A percentile compares a stretch with the other conserved stretches of the same genome.
These are phyloP conservation scores for Phaeodactylum tricornutum DNA, from an alignment of 108 stramenopile genomes.

Conservation along the genomic window DNA sequence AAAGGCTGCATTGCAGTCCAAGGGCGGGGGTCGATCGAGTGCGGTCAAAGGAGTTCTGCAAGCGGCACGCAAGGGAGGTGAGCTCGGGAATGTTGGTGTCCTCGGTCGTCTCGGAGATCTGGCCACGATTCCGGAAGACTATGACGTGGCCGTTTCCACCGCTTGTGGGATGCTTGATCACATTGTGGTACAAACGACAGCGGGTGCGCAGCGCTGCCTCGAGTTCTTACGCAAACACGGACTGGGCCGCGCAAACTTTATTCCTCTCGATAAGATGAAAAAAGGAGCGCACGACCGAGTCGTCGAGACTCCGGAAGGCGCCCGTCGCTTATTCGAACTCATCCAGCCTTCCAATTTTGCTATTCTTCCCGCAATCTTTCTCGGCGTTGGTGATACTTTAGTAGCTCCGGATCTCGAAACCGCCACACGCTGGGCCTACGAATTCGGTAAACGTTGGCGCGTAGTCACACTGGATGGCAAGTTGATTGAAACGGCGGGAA, in stretches of 20 bases:
- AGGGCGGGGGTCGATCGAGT: constrained; percentile 38
- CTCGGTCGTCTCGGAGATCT: constrained; percentile 96
- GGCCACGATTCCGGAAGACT: constrained; percentile 78
- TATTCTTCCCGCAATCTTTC: constrained; percentile 85
- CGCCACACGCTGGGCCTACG: constrained; percentile 90
- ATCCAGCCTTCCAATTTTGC: constrained; percentile 54
- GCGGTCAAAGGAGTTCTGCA: constrained; percentile 76
- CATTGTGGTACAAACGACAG: constrained; percentile 95
- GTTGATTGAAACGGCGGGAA: constrained; percentile 94
- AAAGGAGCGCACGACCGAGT: constrained; percentile 80
- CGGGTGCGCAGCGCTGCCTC: constrained; percentile 87
- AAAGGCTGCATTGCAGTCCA: constrained; percentile 55
- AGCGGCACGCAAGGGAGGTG: constrained; percentile 73
- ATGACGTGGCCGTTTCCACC: constrained; percentile 97
- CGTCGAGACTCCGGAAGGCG: constrained; percentile 79
- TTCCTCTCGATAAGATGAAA: constrained; percentile 91
- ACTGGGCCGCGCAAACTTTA: constrained; percentile 92
- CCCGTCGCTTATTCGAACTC: constrained; percentile 89
- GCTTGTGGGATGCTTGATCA: constrained; percentile 89
- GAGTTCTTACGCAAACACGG: constrained; percentile 83
- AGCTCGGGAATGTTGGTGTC: constrained; percentile 75
- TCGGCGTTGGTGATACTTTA: constrained; percentile 92
- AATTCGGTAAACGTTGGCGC: constrained; percentile 81
- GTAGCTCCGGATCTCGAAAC: constrained; percentile 92
- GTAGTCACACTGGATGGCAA: constrained; percentile 93